phyloP scores from a whole-genome alignment of 2,329 filamentous ascomycete genomes.

The Colletotrichum aenigma region DNA sequence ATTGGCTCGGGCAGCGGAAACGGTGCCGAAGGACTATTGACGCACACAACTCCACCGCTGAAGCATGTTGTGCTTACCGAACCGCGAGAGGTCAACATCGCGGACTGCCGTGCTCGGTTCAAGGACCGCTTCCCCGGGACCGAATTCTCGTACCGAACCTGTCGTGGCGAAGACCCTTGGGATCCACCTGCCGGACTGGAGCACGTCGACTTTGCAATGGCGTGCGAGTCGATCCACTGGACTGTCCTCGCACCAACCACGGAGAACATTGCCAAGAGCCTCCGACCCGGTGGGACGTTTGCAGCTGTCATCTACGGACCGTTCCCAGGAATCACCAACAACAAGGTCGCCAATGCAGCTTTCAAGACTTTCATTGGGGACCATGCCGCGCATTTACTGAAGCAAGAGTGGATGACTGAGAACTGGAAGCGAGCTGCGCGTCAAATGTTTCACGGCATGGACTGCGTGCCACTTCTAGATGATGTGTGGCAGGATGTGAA shows the following conservation, averaged over 20 bases:
- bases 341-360: not conserved
- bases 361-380: not conserved
- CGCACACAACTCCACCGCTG: not conserved
- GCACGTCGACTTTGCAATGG: not conserved
- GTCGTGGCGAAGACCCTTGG: not conserved
- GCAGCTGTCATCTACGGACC: slow-evolving; percentile 8
- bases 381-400: not conserved
- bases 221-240: slow-evolving; percentile 9
- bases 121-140: not conserved
- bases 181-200: not conserved
- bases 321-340: not conserved
- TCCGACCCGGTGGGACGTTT: not conserved
- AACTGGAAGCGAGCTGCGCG: slow-evolving; percentile 5
- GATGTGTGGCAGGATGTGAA: slow-evolving; percentile 1
- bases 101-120: not conserved
- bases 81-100: not conserved
- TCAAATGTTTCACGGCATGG: slow-evolving; percentile 8
- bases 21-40: not conserved
- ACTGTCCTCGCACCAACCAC: not conserved
- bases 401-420: not conserved
- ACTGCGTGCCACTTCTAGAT: not conserved
- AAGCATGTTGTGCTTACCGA: slow-evolving; percentile 7
- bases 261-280: not conserved
- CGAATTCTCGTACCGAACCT: not conserved
- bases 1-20: not conserved